Conservation (phyloP, 768 basidiomycete species). For the Boletus rubescentipes region DNA sequence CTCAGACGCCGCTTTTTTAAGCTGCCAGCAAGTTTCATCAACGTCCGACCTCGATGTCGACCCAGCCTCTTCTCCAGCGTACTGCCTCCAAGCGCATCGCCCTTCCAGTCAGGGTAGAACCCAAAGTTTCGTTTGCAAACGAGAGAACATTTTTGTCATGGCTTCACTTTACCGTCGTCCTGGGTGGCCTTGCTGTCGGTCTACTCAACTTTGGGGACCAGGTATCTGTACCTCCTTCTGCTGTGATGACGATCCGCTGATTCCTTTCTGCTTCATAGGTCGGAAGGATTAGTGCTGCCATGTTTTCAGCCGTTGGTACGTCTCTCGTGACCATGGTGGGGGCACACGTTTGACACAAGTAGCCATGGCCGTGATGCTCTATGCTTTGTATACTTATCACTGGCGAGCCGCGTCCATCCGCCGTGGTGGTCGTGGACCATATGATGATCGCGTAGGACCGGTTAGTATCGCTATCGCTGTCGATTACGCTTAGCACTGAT, state of each 20-base stretch:
- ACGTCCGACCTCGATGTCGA: constrained; percentile 65
- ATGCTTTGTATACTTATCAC: constrained; percentile 93
- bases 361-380: constrained; percentile 98
- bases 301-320: constrained; percentile 94
- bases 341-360: constrained; percentile 11
- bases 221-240: constrained; percentile 36
- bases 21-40: not conserved
- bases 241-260: not conserved
- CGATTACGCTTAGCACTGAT: constrained; percentile 12
- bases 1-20: not conserved
- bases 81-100: constrained; percentile 94
- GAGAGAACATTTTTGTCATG: constrained; percentile 97
- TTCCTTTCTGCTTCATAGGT: constrained; percentile 47
- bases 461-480: constrained; percentile 51
- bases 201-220: constrained; percentile 98
- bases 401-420: constrained; percentile 95
- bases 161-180: constrained; percentile 97
- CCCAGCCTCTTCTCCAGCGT: constrained; percentile 94
- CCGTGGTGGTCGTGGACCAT: constrained; percentile 87
- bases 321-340: constrained; percentile 8
- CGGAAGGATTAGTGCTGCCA: constrained; percentile 91
- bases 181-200: constrained; percentile 94
- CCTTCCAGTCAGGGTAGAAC: constrained; percentile 91
- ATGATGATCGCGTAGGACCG: constrained; percentile 94
- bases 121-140: constrained; percentile 93